A percentile compares a stretch with the other conserved stretches of the same genome.
Conservation (phyloP, 805 yeast species). For the Candida palmyrensis region DNA sequence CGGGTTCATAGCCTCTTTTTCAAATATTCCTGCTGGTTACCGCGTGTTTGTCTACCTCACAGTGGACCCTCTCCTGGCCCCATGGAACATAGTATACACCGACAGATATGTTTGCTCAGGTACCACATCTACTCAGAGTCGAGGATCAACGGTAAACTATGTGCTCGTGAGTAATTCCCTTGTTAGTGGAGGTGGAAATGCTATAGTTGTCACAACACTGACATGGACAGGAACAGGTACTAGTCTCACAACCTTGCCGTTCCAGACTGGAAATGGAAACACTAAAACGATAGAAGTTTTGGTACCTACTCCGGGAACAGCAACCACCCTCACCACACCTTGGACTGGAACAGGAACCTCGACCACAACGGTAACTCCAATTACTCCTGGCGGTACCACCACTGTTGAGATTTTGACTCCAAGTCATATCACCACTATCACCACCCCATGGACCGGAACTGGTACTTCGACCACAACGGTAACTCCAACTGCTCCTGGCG, state of each 20-base stretch:
- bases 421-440: conserved; percentile 9
- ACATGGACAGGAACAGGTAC: conserved; percentile 9
- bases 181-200: conserved; percentile 7
- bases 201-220: conserved; percentile 16
- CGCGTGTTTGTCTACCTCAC: conserved; percentile 15
- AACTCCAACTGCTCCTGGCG: too few relatives aligned
- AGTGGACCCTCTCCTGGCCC: background rate
- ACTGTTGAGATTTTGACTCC: conserved; percentile 12
- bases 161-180: background rate
- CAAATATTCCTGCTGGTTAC: conserved; percentile 23
- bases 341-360: conserved; percentile 3
- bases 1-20: conserved; percentile 9
- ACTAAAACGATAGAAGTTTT: conserved; percentile 5
- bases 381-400: conserved; percentile 8
- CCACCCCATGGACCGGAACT: conserved; percentile 7
- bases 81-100: conserved; percentile 4
- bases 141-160: background rate
- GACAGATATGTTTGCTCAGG: conserved; percentile 10
- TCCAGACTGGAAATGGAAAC: conserved; percentile 7
- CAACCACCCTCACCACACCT: conserved; percentile 9
- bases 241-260: conserved; percentile 4
- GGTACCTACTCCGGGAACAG: conserved; percentile 10
- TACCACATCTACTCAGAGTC: background rate
- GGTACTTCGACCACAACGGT: conserved; percentile 3
- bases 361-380: conserved; percentile 7